Base-by-base conservation (phyloP, 306 rosid genomes). In the Cicer bijugum region DNA sequence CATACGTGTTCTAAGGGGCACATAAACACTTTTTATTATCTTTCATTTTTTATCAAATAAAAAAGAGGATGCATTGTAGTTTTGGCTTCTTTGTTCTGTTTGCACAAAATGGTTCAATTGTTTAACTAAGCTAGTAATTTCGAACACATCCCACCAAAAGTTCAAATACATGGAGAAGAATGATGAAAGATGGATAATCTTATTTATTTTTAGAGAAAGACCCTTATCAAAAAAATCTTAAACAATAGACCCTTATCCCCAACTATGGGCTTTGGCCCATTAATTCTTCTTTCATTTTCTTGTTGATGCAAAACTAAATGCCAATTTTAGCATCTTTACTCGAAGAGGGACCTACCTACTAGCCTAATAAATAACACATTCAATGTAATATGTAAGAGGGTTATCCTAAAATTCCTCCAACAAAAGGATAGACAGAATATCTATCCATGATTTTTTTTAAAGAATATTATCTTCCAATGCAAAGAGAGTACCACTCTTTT, bases 111-210 rank as follows among this genome's bases (percentile, higher is more conserved):
- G 61, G 62, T 20, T 15, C 39, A 28, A 17, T 52, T 75, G 28
- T 39, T 62, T 52, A 44, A 44, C 56, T 53, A 28, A 50, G 56
- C 23, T 58, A 28, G 45, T 51, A 2, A 59, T 60, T 42, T 66
- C 47, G 40, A 67, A 69, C 50, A 68, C 52, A 38, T 39, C 44
- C 35, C 12, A 40, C 35, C 14, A 20, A 72, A 56, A 4, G 50
- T 12, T 56, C 9, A 9, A 50, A 44, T 75, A 12, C 59, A 70
- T 23, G 57, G 67, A 59, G 67, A 75, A 62, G n/a, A 71, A 72
- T 37, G 39, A 82, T 69, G 0, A 39, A 43, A 71, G 85, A 45
- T 23, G 59, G 23, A 12, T 39, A 66, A 51, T 75, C 85, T 81
- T 67, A 79, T 87, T 78, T 17, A 76, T 62, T 69, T 58, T 50